These are phyloP conservation scores for Globisporangium canariense DNA, from an alignment of 352 stramenopile species.

Conservation along the genomic window DNA sequence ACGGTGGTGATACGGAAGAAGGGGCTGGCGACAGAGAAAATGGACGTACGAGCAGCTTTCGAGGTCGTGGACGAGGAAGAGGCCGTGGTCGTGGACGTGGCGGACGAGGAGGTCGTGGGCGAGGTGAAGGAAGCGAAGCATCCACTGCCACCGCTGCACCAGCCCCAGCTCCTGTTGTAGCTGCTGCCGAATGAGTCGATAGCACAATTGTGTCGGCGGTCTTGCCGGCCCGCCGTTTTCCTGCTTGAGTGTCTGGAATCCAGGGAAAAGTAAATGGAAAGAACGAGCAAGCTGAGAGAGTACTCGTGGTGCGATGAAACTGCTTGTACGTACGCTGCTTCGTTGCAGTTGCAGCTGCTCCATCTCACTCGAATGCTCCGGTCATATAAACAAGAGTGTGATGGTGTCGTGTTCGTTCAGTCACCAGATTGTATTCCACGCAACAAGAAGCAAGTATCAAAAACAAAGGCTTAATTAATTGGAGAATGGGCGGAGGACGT, in stretches of 20 bases:
- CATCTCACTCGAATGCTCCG: too few species aligned
- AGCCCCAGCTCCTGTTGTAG: conserved; percentile 7
- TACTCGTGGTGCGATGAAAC: too few species aligned
- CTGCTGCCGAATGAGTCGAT: conserved; percentile 9
- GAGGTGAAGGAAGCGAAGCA: conserved; percentile 5
- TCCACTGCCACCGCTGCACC: not conserved
- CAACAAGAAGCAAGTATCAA: conserved; percentile 9
- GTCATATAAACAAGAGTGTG: too few species aligned
- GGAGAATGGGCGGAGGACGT: not conserved
- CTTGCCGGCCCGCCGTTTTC: too few species aligned
- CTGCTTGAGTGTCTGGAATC: too few species aligned
- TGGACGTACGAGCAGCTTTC: conserved; percentile 13
- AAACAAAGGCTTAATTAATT: conserved; percentile 21
- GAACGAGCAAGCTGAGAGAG: too few species aligned
- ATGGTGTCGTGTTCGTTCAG: too few species aligned
- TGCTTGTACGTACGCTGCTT: too few species aligned
- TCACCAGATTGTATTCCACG: too few species aligned
- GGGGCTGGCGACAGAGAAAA: conserved; percentile 2
- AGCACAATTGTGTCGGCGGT: not conserved
- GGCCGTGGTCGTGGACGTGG: conserved; percentile 28
- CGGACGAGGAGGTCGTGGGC: conserved; percentile 26
- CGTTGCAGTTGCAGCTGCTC: too few species aligned
- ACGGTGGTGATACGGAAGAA: not conserved
- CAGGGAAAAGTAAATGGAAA: too few species aligned
- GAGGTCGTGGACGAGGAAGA: conserved; percentile 35